A percentile compares a stretch with the other conserved stretches of the same genome.
These are phyloP conservation scores for Beauveria sp. DNA, from an alignment of 2,329 filamentous ascomycete species.

Conservation along the genomic window DNA sequence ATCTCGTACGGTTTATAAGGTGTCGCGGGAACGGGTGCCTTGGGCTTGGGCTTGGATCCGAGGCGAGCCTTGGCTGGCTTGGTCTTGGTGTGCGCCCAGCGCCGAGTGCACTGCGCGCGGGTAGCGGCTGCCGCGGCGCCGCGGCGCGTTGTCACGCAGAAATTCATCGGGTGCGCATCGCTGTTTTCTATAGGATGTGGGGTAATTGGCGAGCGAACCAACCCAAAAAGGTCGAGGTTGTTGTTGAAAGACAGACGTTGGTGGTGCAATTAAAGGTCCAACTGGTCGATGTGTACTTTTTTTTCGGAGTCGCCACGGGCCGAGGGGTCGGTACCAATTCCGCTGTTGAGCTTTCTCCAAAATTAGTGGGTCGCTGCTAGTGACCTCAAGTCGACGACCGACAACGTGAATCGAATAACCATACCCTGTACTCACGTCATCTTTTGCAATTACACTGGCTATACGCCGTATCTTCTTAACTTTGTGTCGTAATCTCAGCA, in stretches of 20 bases:
- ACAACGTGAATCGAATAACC: background rate
- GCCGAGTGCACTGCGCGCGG: conserved; percentile 21
- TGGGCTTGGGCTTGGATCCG: conserved; percentile 17
- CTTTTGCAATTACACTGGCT: background rate
- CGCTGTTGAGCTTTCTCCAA: background rate
- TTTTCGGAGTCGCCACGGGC: conserved; percentile 9
- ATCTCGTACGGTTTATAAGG: conserved; percentile 25
- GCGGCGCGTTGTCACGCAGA: conserved; percentile 19
- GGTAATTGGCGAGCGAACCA: background rate
- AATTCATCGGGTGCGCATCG: conserved; percentile 23
- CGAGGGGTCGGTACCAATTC: conserved; percentile 4
- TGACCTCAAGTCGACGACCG: background rate
- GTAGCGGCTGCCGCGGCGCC: conserved; percentile 17
- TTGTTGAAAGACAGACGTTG: background rate
- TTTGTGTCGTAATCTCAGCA: no score
- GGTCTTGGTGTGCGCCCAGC: conserved; percentile 14
- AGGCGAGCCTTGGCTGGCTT: conserved; percentile 13
- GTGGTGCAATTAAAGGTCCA: background rate
- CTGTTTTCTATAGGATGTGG: background rate
- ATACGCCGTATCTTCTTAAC: background rate
- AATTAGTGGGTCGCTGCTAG: background rate
- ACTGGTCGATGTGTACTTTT: conserved; percentile 1
- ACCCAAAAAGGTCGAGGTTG: background rate
- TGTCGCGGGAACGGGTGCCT: conserved; percentile 16
- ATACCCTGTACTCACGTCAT: conserved; percentile 6